Evolutionary conservation across 768 basidiomycete genomes (phyloP), one percentile per base, ranked within the genome.

Genomic region (Nevesoporus exiguus): DNA sequence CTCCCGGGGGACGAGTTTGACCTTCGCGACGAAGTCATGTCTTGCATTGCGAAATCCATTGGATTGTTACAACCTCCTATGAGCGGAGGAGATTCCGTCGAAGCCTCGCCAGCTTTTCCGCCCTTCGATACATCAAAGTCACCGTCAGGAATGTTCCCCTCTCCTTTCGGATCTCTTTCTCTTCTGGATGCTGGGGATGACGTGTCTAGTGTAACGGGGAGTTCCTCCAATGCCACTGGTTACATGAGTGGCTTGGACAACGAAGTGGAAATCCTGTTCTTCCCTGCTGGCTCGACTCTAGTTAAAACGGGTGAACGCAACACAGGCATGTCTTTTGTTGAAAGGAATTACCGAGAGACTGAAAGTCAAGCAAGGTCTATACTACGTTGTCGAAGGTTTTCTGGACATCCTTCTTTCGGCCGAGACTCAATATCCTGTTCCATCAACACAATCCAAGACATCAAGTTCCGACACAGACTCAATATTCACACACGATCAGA

Each of bases 361-460:
- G 34, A 56, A 33, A 2, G 40, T 22, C 33, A 42, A 47, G 49
- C 10, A 46, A 86, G 91, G 90, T 22, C 73, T 96, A 22, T 97
- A 93, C 77, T 97, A 93, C 62, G 91, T 97, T 42, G 94, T 97
- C 42, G 94, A 98, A 59, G 97, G 97, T 0, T 93, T 97, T 70
- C 74, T 99, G 33, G 97, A 99, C 64, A 95, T 98, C 41, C 74
- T 90, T 22, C 75, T 96, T 46, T 90, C 92, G 2, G 46, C 59
- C 31, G 69, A 63, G 15, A 24, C 59, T 2, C 59, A 53, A 9
- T 33, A 17, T 42, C 24, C 59, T 1, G 37, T 31, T 29, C 49
- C 29, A n/a, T 13, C 61, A 34, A 50, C 61, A 10, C 65, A 66
- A 39, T 41, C 51, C 31, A 66, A 60, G 37, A 36, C 58, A 31